phyloP scores from a whole-genome alignment of 1,284 basidiomycete genomes.

The Afroboletus lepidellus region DNA sequence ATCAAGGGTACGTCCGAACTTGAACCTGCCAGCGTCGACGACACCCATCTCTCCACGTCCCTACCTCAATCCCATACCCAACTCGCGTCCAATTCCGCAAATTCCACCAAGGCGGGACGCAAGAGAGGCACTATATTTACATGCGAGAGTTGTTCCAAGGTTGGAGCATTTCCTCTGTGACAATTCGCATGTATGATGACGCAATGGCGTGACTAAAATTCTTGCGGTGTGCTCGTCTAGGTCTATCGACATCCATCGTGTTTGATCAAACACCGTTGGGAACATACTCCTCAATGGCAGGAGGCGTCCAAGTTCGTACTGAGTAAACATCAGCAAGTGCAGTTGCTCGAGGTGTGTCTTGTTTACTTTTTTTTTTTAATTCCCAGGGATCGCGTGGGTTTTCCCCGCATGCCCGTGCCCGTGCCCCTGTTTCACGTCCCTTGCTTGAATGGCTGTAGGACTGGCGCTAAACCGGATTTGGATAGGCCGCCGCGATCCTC shows the following conservation, averaged over 20 bases:
- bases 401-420: background rate
- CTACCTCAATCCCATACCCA: slow-evolving; percentile 21
- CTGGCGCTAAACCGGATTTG: slow-evolving; percentile 9
- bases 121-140: slow-evolving; percentile 84
- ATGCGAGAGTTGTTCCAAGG: slow-evolving; percentile 92
- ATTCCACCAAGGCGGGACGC: slow-evolving; percentile 49
- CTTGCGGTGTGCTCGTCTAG: slow-evolving; percentile 36
- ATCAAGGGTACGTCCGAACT: slow-evolving; percentile 4
- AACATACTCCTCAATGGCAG: slow-evolving; percentile 96
- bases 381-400: background rate
- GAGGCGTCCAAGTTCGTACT: slow-evolving; percentile 92
- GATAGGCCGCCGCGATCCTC: slow-evolving; percentile 89
- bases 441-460: background rate
- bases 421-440: slow-evolving; percentile 4
- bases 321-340: slow-evolving; percentile 97
- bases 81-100: slow-evolving; percentile 36
- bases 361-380: background rate
- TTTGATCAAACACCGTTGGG: slow-evolving; percentile 96
- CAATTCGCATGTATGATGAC: background rate
- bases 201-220: slow-evolving; percentile 3
- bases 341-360: slow-evolving; percentile 79
- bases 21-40: slow-evolving; percentile 17
- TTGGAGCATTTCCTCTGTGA: slow-evolving; percentile 28
- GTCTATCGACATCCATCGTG: slow-evolving; percentile 94
- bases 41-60: slow-evolving; percentile 15